Evolutionary conservation across 768 basidiomycete genomes (phyloP).

Genomic region (Antrodiella citrinella): DNA sequence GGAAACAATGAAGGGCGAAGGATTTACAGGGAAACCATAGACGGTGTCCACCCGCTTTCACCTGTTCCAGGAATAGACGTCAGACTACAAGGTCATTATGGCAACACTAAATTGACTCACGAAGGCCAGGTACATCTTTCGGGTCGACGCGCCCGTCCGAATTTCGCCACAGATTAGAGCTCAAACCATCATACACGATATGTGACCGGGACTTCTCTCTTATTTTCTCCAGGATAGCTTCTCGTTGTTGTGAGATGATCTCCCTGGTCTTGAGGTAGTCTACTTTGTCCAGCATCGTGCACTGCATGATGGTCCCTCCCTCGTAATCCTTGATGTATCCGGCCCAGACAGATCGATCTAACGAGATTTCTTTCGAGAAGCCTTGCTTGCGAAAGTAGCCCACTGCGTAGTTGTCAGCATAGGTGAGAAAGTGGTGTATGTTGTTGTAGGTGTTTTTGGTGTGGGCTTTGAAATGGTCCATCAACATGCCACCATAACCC

Average conservation of each 20-base stretch:
- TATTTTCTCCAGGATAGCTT: slow-evolving; percentile 85
- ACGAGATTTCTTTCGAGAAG: slow-evolving; percentile 93
- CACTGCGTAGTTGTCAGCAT: slow-evolving; percentile 98
- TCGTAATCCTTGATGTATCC: slow-evolving; percentile 99
- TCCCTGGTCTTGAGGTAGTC: slow-evolving; percentile 79
- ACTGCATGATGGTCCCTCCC: slow-evolving; percentile 98
- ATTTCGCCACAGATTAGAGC: slow-evolving; percentile 56
- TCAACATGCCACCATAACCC: slow-evolving; percentile 97
- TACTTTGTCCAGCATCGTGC: slow-evolving; percentile 88
- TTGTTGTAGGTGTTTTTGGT: slow-evolving; percentile 74
- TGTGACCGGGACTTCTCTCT: slow-evolving; percentile 81
- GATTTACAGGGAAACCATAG: slow-evolving; percentile 66
- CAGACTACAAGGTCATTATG: slow-evolving; percentile 11
- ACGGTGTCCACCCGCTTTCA: slow-evolving; percentile 89
- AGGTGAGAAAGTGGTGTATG: slow-evolving; percentile 94
- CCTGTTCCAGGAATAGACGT: slow-evolving; percentile 32
- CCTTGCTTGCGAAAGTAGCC: slow-evolving; percentile 99
- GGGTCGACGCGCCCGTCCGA: slow-evolving; percentile 54
- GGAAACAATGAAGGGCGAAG: not conserved
- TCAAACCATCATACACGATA: slow-evolving; percentile 73
- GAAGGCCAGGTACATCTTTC: slow-evolving; percentile 79
- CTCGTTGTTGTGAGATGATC: slow-evolving; percentile 74
- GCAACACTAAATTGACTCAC: slow-evolving; percentile 44
- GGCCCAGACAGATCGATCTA: slow-evolving; percentile 90
- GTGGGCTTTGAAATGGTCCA: slow-evolving; percentile 97